Evolutionary conservation across 371 early-diverging fungal genomes (phyloP), one percentile per base, ranked within the genome.

Genomic region (Haplosporangium sp.): DNA sequence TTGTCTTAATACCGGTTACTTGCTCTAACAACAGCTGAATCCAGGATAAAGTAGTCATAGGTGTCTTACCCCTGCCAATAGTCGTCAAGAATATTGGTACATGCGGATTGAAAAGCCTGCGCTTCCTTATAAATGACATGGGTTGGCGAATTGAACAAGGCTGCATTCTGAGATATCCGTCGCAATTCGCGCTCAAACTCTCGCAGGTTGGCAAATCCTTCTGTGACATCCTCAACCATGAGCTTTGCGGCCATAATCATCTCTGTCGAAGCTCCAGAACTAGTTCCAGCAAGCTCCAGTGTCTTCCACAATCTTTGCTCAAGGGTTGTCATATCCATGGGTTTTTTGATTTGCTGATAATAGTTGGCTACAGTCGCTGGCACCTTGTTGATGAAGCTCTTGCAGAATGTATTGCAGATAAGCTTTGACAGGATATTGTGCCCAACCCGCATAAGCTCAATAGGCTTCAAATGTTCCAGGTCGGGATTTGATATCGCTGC

Each of bases 291-390:
- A 40, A 65, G 58, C 2, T 68, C 71, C 13, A 74, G 40, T 13
- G 71, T 68, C 47, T 69, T 74, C 50, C 88, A 87, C 19, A 93
- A 62, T 61, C 91, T 87, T 19, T 84, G 84, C 57, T 84, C 86
- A 47, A 94, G 87, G 4, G 93, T 94, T 19, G 85, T 83, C 17
- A 95, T 68, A 72, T 95, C 95, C 91, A 94, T 94, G 15, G 94
- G 94, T 40, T 87, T 81, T 63, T 87, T 88, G 72, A 95, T 92
- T 53, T 86, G 83, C 7, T 67, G 74, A 42, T 87, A 77, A 76
- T 95, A 94, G 60, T 65, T 71, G 11, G 75, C 40, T 4, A 67
- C 44, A 9, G 75, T 64, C 20, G 53, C 47, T 0, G 81, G 81
- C 45, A 81, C 81, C 61, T 74, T 74, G 44, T 69, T 81, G 69